Base-by-base conservation (phyloP, 768 basidiomycete species). In the Termitomyces sp. region DNA sequence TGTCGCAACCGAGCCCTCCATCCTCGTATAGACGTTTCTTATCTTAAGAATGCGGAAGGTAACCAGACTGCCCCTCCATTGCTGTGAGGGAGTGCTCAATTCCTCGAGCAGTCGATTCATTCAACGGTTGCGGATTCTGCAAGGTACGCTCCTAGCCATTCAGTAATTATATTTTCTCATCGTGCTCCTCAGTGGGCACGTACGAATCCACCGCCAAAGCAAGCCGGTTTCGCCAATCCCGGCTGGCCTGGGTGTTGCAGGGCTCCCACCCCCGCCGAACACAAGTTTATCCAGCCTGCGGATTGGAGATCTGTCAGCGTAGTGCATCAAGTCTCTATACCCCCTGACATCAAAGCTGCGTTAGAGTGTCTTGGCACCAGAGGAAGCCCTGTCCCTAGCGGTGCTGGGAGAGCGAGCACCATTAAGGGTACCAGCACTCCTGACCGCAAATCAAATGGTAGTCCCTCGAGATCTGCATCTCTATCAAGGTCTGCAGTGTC, bases 161-260 rank as follows among this genome's bases (percentile, higher is more conserved):
- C 12, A 20, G 14, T 42, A 24, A 39, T 24, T 12, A 47, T 56
- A 47, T 63, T 60, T 64, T 67, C 67, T 68, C 57, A 55, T 63
- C 58, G 51, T 42, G 46, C 45, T 59, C 40, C 43, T 51, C 73
- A 91, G 91, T 92, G 89, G 90, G 88, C 89, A 58, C 79, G 80
- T 62, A 77, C 76, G 10, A 81, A 78, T 66, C 83, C 83, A 34
- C 74, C 79, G 18, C 66, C 82, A 57, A 85, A 85, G 67, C 73
- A 74, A 52, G 72, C 80, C 33, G 82, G 82, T 18, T 82, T 82
- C 68, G 75, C 80, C 68, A 93, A 93, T 65, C 82, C 81, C 34
- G 91, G 91, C 22, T 93, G 90, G 89, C 92, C 92, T 42, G 91
- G 91, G 39, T 94, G 91, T 76, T 94, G 91, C 77, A 85, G 90